Base-by-base conservation (phyloP, 768 basidiomycete genomes). In the Symmetrospora coprosmae region DNA sequence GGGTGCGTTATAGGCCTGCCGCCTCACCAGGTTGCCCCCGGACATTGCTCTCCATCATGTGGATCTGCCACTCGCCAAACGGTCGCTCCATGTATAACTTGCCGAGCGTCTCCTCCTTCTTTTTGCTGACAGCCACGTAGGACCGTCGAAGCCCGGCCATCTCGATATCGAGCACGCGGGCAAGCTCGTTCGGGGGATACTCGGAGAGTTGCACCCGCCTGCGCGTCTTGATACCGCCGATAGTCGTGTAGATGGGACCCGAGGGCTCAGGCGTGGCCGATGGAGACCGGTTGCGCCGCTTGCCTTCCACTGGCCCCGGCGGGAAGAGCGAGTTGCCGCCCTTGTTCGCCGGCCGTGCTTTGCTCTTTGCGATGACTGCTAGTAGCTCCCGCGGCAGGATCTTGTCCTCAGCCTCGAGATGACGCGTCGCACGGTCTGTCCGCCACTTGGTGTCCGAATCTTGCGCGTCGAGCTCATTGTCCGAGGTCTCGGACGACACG, bases 51-150 rank as follows among this genome's bases (percentile, higher is more conserved):
- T 58, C 55, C 13, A 28, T 28, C 17, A 41, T 43, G 13, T 58
- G 19, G 21, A 58, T 43, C 41, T 58, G 55, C 55, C 55, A 58
- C n/a, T 58, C 55, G 2, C 55, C 55, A 43, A 58, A 30, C n/a
- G 55, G 55, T 28, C 31, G 43, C 43, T 58, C 55, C 43, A 28
- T 43, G 33, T 41, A 58, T 33, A 11, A 17, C 16, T 9, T 28
- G 19, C 55, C 55, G 30, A 58, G 28, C 16, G 40, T 38, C 14
- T 58, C 55, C 41, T 19, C 43, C 41, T 38, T 43, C 31, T 35
- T 43, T 17, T n/a, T 43, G n/a, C 39, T 43, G 4, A 58, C 55
- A 30, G 25, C 41, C 40, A 45, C 21, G 31, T 58, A 58, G 16
- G 55, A 43, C 5, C 31, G 13, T 14, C 55, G 55, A 13, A 58